Percentiles rank a stretch among this genome's conserved stretches.
phyloP scores from a whole-genome alignment of 176 grass and related monocot species.

The Zizania latifolia region DNA sequence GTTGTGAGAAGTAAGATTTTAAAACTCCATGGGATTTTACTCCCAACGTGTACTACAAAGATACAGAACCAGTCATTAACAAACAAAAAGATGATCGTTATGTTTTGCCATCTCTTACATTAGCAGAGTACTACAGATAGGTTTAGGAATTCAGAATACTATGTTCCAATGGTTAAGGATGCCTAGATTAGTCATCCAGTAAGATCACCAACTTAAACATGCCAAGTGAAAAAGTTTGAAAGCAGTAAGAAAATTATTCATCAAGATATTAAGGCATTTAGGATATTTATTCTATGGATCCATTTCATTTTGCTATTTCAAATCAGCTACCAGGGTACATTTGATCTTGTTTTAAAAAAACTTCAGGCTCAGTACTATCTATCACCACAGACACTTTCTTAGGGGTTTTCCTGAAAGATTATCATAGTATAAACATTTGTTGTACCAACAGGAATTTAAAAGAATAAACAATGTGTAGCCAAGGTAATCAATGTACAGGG shows the following conservation, averaged over 20 bases:
- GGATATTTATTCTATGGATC: neutral
- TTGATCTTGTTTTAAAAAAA: neutral
- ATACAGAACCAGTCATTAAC: neutral
- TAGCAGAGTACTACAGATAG: neutral
- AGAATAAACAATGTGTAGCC: neutral
- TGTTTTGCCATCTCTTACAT: neutral
- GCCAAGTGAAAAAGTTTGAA: neutral
- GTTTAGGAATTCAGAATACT: neutral
- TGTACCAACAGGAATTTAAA: neutral
- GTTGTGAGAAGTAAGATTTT: neutral
- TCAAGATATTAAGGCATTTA: neutral
- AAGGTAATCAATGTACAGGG: neutral
- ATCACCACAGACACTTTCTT: neutral
- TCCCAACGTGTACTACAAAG: neutral
- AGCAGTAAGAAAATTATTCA: neutral
- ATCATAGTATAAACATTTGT: neutral
- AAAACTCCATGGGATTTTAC: neutral
- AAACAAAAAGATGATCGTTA: neutral
- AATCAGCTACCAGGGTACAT: neutral
- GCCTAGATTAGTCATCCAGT: neutral
- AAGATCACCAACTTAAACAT: slow-evolving; percentile 1
- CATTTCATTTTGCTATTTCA: neutral
- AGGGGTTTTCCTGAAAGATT: neutral
- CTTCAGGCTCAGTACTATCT: neutral
- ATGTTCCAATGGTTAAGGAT: neutral